phyloP scores from a whole-genome alignment of 1,284 basidiomycete species.

The Tetrapyrgos nigripes region DNA sequence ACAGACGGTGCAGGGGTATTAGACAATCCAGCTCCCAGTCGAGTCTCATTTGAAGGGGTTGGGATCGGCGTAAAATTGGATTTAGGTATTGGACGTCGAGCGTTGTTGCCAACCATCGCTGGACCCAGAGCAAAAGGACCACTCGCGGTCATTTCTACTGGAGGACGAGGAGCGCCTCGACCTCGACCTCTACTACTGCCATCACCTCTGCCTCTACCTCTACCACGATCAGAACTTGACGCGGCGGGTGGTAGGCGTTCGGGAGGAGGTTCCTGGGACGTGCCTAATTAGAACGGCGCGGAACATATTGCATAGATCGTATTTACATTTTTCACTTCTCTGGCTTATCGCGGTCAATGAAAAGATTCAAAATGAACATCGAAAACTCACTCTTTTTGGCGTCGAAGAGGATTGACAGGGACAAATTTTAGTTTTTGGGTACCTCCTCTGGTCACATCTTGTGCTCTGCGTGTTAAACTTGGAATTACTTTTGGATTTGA shows the following conservation, averaged over 20 bases:
- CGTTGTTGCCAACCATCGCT: slow-evolving; percentile 61
- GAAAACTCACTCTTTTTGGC: slow-evolving; percentile 68
- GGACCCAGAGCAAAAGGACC: slow-evolving; percentile 88
- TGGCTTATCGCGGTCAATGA: too few species aligned
- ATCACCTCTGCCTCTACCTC: slow-evolving; percentile 53
- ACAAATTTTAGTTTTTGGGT: slow-evolving; percentile 80
- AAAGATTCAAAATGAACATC: slow-evolving; percentile 9
- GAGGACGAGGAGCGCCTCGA: slow-evolving; percentile 55
- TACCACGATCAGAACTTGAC: slow-evolving; percentile 37
- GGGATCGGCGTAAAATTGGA: slow-evolving; percentile 58
- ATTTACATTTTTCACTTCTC: slow-evolving; percentile 51
- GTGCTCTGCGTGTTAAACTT: slow-evolving; percentile 73
- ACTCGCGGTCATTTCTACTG: slow-evolving; percentile 79
- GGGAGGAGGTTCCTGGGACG: slow-evolving; percentile 58
- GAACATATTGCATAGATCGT: slow-evolving; percentile 6
- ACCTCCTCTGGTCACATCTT: slow-evolving; percentile 74
- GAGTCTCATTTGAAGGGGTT: slow-evolving; percentile 43
- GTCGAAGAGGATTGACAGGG: slow-evolving; percentile 72
- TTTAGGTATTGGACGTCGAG: slow-evolving; percentile 55
- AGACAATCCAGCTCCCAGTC: slow-evolving; percentile 56
- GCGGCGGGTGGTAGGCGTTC: slow-evolving; percentile 35
- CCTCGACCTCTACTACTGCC: slow-evolving; percentile 55
- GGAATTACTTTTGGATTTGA: slow-evolving; percentile 63
- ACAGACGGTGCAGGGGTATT: slow-evolving; percentile 48
- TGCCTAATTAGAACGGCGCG: slow-evolving; percentile 25